A percentile compares a stretch with the other conserved stretches of the same genome.
phyloP scores from a whole-genome alignment of 1,284 basidiomycete genomes.

The Rhodotorula sp. region DNA sequence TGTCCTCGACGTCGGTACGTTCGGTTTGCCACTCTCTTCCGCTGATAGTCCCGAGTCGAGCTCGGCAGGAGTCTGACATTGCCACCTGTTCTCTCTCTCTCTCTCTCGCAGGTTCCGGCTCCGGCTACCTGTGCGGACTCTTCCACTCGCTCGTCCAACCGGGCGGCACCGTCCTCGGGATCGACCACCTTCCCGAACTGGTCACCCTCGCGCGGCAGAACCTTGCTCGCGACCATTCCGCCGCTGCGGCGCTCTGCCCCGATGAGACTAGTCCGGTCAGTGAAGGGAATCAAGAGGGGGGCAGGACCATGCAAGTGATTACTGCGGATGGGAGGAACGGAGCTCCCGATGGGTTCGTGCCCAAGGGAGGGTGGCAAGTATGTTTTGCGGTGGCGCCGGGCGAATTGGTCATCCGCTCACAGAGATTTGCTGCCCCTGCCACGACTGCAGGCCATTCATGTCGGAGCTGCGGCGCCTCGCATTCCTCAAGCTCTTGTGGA shows the following conservation, averaged over 20 bases:
- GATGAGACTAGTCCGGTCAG: not conserved
- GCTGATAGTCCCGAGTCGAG: too few species aligned
- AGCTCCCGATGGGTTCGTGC: constrained; percentile 39
- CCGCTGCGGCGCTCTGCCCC: not conserved
- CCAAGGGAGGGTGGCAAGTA: constrained; percentile 66
- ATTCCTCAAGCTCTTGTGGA: constrained; percentile 73
- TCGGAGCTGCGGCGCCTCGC: constrained; percentile 82
- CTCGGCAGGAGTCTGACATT: not conserved
- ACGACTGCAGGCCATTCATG: constrained; percentile 65
- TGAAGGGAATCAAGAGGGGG: not conserved
- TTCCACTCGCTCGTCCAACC: constrained; percentile 67
- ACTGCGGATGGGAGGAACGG: constrained; percentile 80
- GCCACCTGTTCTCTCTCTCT: not conserved
- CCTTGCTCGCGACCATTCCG: constrained; percentile 47
- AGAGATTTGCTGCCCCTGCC: constrained; percentile 41
- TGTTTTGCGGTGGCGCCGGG: not conserved
- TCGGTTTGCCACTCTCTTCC: not conserved
- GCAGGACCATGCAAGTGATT: constrained; percentile 46
- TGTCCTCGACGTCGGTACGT: constrained; percentile 74
- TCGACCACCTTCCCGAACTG: constrained; percentile 84
- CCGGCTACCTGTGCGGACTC: constrained; percentile 73
- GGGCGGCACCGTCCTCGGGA: constrained; percentile 72
- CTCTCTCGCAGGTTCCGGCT: constrained; percentile 55
- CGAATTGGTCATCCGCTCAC: not conserved
- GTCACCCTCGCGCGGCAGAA: constrained; percentile 52